Evolutionary conservation across 345 rosid genomes (phyloP).

Genomic region (Lumnitzera littorea): DNA sequence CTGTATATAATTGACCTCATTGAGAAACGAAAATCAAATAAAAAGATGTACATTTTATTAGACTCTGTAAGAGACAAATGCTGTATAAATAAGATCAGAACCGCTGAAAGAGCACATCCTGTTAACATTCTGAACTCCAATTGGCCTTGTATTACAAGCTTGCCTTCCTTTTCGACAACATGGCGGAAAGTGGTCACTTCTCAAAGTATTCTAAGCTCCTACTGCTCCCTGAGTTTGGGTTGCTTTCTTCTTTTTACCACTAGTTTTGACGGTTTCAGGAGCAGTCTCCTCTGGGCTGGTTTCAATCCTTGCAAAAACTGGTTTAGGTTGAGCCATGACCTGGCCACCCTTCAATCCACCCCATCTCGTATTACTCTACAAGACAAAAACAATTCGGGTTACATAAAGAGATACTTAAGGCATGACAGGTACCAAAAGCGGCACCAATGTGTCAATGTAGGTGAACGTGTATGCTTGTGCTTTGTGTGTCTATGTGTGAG

Average conservation of each 20-base stretch:
- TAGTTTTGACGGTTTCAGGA: slow-evolving; percentile 21
- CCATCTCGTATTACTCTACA: slow-evolving; percentile 75
- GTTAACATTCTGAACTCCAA: too few species aligned
- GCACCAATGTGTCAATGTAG: not conserved
- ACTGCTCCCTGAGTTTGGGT: slow-evolving; percentile 7
- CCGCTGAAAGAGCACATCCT: too few species aligned
- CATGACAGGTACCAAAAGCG: not conserved
- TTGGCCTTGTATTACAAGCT: too few species aligned
- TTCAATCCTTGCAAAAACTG: slow-evolving; percentile 78
- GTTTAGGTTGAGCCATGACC: slow-evolving; percentile 81
- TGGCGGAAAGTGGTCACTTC: too few species aligned
- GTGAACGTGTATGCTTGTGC: not conserved
- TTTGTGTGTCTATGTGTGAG: not conserved
- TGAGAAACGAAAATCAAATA: too few species aligned
- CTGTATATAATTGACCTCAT: too few species aligned
- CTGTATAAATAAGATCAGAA: too few species aligned
- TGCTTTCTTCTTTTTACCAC: slow-evolving; percentile 20
- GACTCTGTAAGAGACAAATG: too few species aligned
- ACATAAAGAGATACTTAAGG: not conserved
- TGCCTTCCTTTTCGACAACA: too few species aligned
- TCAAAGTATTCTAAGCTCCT: slow-evolving; percentile 5
- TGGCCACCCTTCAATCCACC: slow-evolving; percentile 79
- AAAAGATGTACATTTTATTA: too few species aligned
- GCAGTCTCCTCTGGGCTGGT: slow-evolving; percentile 26
- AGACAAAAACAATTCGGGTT: not conserved